These are phyloP conservation scores for Pseudevernia furfuracea DNA, from an alignment of 495 filamentous ascomycete genomes.

Conservation along the genomic window DNA sequence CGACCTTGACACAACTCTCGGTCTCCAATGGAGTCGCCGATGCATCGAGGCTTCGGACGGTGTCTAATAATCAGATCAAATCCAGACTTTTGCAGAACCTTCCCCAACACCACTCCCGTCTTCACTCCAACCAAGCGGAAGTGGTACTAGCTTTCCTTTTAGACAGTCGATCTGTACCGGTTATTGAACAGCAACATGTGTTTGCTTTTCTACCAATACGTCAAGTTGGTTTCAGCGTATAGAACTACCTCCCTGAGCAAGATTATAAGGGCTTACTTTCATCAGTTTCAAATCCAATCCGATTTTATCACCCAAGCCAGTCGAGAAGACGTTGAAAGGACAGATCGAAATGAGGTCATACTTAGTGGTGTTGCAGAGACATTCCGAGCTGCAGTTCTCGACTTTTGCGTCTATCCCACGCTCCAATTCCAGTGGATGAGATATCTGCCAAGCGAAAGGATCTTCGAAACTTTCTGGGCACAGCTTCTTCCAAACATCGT, in stretches of 20 bases:
- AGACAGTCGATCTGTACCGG: constrained; percentile 22
- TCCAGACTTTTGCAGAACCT: background rate
- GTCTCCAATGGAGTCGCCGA: background rate
- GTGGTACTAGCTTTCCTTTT: constrained; percentile 39
- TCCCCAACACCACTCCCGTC: background rate
- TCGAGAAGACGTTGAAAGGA: constrained; percentile 34
- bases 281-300: constrained; percentile 42
- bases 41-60: background rate
- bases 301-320: constrained; percentile 42
- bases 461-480: constrained; percentile 4
- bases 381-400: constrained; percentile 27
- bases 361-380: constrained; percentile 22
- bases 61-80: background rate
- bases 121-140: constrained; percentile 18
- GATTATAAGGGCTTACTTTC: background rate
- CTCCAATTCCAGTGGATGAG: constrained; percentile 28
- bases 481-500: background rate
- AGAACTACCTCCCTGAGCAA: background rate
- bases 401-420: constrained; percentile 26
- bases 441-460: constrained; percentile 23
- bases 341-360: constrained; percentile 24
- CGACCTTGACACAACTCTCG: background rate
- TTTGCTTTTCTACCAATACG: constrained; percentile 38
- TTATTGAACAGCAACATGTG: constrained; percentile 27
- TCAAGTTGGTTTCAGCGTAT: constrained; percentile 28